Base-by-base conservation (phyloP, 192 early-diverging fungal species). In the Umbelopsis sp. region DNA sequence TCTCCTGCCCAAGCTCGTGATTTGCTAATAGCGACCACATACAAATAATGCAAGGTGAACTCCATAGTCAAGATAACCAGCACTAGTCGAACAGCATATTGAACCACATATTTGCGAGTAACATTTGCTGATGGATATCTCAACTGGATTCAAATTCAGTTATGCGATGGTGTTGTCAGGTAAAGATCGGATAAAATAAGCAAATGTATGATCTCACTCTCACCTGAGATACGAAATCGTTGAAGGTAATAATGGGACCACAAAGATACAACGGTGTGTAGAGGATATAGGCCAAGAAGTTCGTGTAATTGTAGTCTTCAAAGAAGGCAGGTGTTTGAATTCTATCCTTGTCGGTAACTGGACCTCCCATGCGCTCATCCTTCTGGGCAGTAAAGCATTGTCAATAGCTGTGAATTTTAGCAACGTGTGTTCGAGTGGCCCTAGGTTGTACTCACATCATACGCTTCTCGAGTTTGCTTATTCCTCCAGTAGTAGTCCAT, bases 171-270 rank as follows among this genome's bases (percentile, higher is more conserved):
- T n/a, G n/a, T n/a, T n/a, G n/a, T n/a, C n/a, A 32, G 47, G 5
- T 31, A 16, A 8, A 44, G 38, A 21, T 16, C 24, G 38, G 14
- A 16, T 1, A 41, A 11, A 66, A 69, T 0, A 6, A 38, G 32
- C 44, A 22, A 54, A 7, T 24, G 11, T 45, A 16, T 66, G 22
- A 21, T 67, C 14, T 38, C 26, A 20, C 22, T 50, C 68, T 77
- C 12, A 91, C 85, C 83, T 98, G 96, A 56, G 88, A 86, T 2
- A 93, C 83, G 81, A 94, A 97, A 74, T 93, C 89, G 81, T 98
- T 99, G 83, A 91, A 99, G 0, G 96, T 91, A 71, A 97, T 92
- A 47, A 99, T 97, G 20, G 97, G 97, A 7, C 97, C 97, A 26
- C 95, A 93, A 36, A 98, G 79, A 79, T 94, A 99, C 50, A 99